Base-by-base conservation (phyloP, 2,329 filamentous ascomycete genomes). In the Stemphylium vesicarium region DNA sequence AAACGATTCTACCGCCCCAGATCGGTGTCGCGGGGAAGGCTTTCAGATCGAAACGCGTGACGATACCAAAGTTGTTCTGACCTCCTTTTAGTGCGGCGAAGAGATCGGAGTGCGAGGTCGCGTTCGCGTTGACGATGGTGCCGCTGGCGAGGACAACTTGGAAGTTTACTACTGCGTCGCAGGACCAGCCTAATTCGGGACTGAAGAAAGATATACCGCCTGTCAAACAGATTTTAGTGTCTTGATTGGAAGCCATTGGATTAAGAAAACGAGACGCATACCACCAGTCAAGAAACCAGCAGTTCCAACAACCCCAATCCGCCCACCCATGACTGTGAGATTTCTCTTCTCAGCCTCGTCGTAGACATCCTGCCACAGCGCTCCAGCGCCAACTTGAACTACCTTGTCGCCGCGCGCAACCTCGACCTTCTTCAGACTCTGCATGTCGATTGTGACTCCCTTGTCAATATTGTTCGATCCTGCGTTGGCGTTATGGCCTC, bases 41-140 rank as follows among this genome's bases (percentile, higher is more conserved):
- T 56, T 71, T 62, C 5, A 79, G 41, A 33, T 78, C 75, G 44
- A 79, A 78, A 3, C 74, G 66, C 1, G 77, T 78, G 12, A 79
- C 77, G 4, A 79, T 61, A 3, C 77, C 77, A 45, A 79, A 79
- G 60, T 79, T 79, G 51, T 66, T 75, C 50, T 71, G 73, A n/a
- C 78, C 78, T 3, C 77, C 77, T 57, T 79, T 79, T 35, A 80
- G 59, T 18, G 77, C 77, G 40, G 65, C 66, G 60, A 68, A 79
- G 2, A 80, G 70, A 43, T 79, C 76, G 4, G 65, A 44, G 35
- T 69, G 57, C 42, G 64, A 65, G 52, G 61, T 61, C 0, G 67
- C 60, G 33, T 75, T 79, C 12, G 71, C 78, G 29, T 79, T 63
- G 18, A 76, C 64, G 16, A 79, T 57, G 2, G 68, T 60, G 6